Evolutionary conservation across 192 early-diverging fungal genomes (phyloP).

Genomic region (Fimicolochytrium jonesii): DNA sequence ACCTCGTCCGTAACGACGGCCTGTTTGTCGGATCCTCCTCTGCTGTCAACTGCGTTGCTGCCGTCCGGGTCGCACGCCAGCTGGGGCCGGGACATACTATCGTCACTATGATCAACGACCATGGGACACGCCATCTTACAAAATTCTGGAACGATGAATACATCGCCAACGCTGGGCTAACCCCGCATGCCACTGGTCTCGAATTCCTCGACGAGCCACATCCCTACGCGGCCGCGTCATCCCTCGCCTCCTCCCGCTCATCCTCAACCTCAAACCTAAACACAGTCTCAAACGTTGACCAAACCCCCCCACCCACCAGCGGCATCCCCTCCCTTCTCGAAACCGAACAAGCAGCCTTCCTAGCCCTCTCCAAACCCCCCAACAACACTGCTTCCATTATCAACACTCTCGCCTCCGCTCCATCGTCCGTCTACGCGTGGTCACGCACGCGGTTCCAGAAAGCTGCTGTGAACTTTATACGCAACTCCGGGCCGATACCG

Average conservation of each 20-base stretch:
- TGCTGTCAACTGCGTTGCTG: constrained; percentile 89
- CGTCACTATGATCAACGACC: constrained; percentile 88
- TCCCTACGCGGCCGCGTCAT: background rate
- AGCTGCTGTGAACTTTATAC: constrained; percentile 1
- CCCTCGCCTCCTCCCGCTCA: too few relatives aligned
- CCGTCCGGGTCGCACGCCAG: constrained; percentile 66
- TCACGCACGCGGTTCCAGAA: too few relatives aligned
- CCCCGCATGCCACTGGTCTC: constrained; percentile 13
- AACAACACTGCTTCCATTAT: too few relatives aligned
- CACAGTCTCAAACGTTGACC: too few relatives aligned
- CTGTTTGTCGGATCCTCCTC: constrained; percentile 88
- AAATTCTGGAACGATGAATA: constrained; percentile 77
- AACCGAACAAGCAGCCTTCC: too few relatives aligned
- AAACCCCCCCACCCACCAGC: too few relatives aligned
- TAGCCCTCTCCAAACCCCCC: too few relatives aligned
- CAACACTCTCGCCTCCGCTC: too few relatives aligned
- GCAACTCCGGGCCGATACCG: constrained; percentile 72
- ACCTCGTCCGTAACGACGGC: constrained; percentile 74
- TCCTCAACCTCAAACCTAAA: too few relatives aligned
- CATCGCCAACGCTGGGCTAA: constrained; percentile 6
- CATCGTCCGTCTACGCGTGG: too few relatives aligned
- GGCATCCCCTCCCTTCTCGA: too few relatives aligned
- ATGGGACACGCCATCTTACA: constrained; percentile 86
- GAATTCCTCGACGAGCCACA: constrained; percentile 28
- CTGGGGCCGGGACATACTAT: constrained; percentile 88